A percentile compares a stretch with the other conserved stretches of the same genome.
Evolutionary conservation across 352 stramenopile species (phyloP).

Genomic region (Pythium aristosporum): DNA sequence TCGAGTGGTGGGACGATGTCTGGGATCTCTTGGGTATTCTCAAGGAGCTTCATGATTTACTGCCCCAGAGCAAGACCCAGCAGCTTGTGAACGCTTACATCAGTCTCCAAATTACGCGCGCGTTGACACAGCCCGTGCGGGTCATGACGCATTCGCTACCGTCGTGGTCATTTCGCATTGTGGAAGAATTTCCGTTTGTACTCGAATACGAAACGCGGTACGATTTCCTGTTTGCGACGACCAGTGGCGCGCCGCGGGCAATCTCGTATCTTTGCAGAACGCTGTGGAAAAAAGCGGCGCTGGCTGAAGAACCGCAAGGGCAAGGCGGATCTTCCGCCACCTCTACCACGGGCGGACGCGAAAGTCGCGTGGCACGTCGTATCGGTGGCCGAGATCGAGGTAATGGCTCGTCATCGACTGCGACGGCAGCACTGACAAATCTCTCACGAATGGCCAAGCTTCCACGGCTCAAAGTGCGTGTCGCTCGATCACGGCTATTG

Average conservation of each 20-base stretch:
- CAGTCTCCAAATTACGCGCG: conserved; percentile 55
- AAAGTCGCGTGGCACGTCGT: conserved; percentile 28
- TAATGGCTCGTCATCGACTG: conserved; percentile 29
- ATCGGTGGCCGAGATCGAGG: conserved; percentile 36
- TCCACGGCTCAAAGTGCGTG: conserved; percentile 71
- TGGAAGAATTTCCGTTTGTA: conserved; percentile 59
- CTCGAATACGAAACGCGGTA: conserved; percentile 64
- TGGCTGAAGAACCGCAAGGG: conserved; percentile 42
- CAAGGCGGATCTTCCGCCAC: neutral
- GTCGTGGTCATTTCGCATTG: conserved; percentile 48
- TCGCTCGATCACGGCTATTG: conserved; percentile 55
- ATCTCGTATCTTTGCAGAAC: conserved; percentile 70
- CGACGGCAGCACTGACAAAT: conserved; percentile 40
- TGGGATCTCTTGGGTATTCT: conserved; percentile 57
- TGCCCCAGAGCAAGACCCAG: neutral
- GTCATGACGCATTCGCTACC: conserved; percentile 67
- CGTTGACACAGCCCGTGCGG: conserved; percentile 54
- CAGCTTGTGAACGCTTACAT: conserved; percentile 61
- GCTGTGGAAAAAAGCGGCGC: conserved; percentile 56
- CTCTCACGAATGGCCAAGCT: conserved; percentile 73
- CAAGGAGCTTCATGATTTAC: conserved; percentile 36
- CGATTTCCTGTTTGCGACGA: conserved; percentile 71
- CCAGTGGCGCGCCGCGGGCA: conserved; percentile 57
- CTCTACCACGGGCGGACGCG: neutral
- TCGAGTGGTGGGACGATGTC: conserved; percentile 54